Evolutionary conservation across 164 flowering plant species (phyloP), one percentile per base, ranked within the genome.

Genomic region (Berberis thunbergii): DNA sequence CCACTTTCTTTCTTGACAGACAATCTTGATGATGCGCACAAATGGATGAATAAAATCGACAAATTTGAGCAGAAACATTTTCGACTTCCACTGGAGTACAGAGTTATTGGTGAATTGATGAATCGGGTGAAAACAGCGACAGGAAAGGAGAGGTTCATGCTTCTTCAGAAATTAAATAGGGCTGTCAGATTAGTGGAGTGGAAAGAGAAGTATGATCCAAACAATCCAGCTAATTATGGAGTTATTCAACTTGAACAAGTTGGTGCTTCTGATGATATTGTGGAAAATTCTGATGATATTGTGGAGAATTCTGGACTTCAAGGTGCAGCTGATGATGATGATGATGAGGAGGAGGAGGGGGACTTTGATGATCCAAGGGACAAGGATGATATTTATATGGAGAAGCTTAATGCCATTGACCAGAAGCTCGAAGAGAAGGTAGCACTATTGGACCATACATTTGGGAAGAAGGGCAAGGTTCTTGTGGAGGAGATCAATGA

Each of bases 71-170:
- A 83, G 54, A 88, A 76, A 63, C 93, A 89, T 77, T 77, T 87
- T 13, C 49, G n/a, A 41, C 65, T 73, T 39, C 68, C 68, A 26
- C 48, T 63, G 39, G 79, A 76, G 48, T 76, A 87, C 78, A 74
- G 86, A 67, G 97, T 91, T 43, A 88, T 94, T 43, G 96, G 95
- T 63, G 99, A 94, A 69, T 67, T 94, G 76, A 81, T 91, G 81
- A 86, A 84, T 68, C 85, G 89, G 43, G 50, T 94, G 57, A 85
- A 80, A 70, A 76, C 65, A 42, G 67, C 76, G 54, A 67, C 70
- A 57, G 79, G 72, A 69, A 79, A 70, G 74, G 67, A 65, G 0
- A 87, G 80, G 58, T 94, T 94, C 69, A 72, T 89, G 61, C 91
- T 94, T 63, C 84, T 85, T 69, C 88, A 80, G 41, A 94, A 91